phyloP scores from a whole-genome alignment of 495 filamentous ascomycete species.

The Chaetomium cochliodes region DNA sequence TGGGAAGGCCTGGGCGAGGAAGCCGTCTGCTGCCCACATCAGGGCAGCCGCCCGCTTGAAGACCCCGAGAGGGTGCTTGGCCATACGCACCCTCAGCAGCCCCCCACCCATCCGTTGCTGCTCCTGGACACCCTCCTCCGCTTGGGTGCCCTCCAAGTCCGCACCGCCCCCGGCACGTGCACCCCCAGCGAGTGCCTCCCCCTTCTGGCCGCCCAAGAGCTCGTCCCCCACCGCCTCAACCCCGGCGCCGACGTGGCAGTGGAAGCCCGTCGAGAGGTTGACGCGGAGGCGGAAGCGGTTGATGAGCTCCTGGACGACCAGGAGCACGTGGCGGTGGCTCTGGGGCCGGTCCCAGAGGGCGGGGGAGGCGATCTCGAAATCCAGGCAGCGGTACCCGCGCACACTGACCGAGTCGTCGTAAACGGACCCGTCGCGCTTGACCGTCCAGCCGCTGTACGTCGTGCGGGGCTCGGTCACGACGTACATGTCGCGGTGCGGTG shows the following conservation, averaged over 20 bases:
- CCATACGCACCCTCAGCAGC: background rate
- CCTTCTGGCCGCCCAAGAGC: too few species aligned
- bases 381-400: background rate
- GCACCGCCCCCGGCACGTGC: background rate
- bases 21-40: slow-evolving; percentile 26
- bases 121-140: too few species aligned
- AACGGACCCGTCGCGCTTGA: slow-evolving; percentile 3
- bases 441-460: slow-evolving; percentile 1
- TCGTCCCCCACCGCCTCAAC: background rate
- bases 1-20: slow-evolving; percentile 19
- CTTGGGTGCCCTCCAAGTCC: background rate
- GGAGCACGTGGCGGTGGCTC: slow-evolving; percentile 15
- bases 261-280: slow-evolving; percentile 11
- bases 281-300: slow-evolving; percentile 14
- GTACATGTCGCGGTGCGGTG: background rate
- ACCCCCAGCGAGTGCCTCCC: too few species aligned
- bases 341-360: slow-evolving; percentile 22
- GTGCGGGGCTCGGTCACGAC: background rate
- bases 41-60: slow-evolving; percentile 16
- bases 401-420: background rate
- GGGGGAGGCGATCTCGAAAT: slow-evolving; percentile 14
- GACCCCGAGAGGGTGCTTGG: background rate
- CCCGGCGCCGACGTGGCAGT: slow-evolving; percentile 20
- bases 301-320: slow-evolving; percentile 3
- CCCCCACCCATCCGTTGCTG: too few species aligned